Evolutionary conservation across 352 stramenopile species (phyloP), one percentile per base, ranked within the genome.

Genomic region (Phytophthora nicotianae): DNA sequence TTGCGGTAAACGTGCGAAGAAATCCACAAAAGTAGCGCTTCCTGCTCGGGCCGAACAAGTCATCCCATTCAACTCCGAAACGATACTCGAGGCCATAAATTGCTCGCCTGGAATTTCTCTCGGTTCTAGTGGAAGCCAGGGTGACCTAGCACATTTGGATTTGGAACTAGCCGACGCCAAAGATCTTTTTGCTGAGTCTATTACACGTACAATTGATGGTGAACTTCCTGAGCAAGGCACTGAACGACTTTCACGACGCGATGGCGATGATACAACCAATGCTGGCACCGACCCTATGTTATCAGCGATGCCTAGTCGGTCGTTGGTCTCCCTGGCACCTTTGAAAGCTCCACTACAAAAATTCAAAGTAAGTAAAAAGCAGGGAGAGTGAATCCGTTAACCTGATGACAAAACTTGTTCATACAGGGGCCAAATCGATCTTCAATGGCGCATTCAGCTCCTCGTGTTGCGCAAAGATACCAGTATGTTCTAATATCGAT

Each of bases 381-480:
- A 20, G 8, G 24, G 35, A 16, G 7, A 20, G n/a, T 4, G 16
- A 7, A 21, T 5, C 5, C 29, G 21, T 26, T 53, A 3, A 16
- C 47, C n/a, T 27, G 1, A n/a, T 24, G 10, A 23, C 23, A 10
- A 37, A 11, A 13, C 29, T 35, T 35, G 29, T 41, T 29, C n/a
- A 48, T 56, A 21, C 19, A 70, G 62, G 33, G 23, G 50, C 21
- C 17, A 52, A 48, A 21, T 42, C 60, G 54, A 32, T 42, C 32
- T 45, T 21, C 29, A 38, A 6, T 35, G 7, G 40, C 50, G 19
- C 38, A 38, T 4, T 57, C 50, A 45, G 23, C 35, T 50, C 35
- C 48, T 29, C 62, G 58, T 17, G 42, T 71, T 26, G 13, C 45
- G 21, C 68, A 76, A 51, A 61, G 49, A 68, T 74, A 72, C 21